Evolutionary conservation across 2,329 filamentous ascomycete genomes (phyloP).

Genomic region (Xylaria sp.): DNA sequence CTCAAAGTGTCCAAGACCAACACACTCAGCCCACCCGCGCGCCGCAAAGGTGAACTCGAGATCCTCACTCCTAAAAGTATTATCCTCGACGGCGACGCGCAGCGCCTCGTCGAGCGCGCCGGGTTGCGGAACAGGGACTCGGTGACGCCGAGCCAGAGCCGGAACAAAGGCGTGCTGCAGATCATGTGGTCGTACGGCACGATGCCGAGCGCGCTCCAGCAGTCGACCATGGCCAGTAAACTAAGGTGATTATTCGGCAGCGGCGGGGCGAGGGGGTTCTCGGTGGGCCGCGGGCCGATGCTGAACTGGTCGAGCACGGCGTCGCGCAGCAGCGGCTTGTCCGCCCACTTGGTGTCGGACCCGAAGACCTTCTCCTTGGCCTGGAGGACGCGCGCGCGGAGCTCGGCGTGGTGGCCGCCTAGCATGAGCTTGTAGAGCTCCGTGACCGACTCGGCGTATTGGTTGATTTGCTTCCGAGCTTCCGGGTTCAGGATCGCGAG

Average conservation of each 20-base stretch:
- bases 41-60: slow-evolving; percentile 98
- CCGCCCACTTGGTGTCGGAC: slow-evolving; percentile 57
- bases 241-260: slow-evolving; percentile 93
- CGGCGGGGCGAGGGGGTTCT: slow-evolving; percentile 40
- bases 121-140: slow-evolving; percentile 92
- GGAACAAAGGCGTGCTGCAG: slow-evolving; percentile 95
- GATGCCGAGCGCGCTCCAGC: slow-evolving; percentile 92
- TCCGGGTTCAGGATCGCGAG: slow-evolving; percentile 96
- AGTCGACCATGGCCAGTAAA: slow-evolving; percentile 95
- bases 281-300: slow-evolving; percentile 60
- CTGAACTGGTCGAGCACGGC: slow-evolving; percentile 89
- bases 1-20: slow-evolving; percentile 89
- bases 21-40: slow-evolving; percentile 92
- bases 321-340: slow-evolving; percentile 76
- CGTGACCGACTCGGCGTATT: slow-evolving; percentile 91
- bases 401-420: slow-evolving; percentile 76
- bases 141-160: slow-evolving; percentile 94
- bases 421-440: slow-evolving; percentile 98
- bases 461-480: slow-evolving; percentile 87
- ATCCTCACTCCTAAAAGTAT: slow-evolving; percentile 92
- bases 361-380: slow-evolving; percentile 75
- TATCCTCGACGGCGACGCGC: slow-evolving; percentile 84
- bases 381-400: slow-evolving; percentile 71
- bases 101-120: slow-evolving; percentile 83
- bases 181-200: slow-evolving; percentile 99